phyloP scores from a whole-genome alignment of 257 asterid species.

The Penstemon eatonii region DNA sequence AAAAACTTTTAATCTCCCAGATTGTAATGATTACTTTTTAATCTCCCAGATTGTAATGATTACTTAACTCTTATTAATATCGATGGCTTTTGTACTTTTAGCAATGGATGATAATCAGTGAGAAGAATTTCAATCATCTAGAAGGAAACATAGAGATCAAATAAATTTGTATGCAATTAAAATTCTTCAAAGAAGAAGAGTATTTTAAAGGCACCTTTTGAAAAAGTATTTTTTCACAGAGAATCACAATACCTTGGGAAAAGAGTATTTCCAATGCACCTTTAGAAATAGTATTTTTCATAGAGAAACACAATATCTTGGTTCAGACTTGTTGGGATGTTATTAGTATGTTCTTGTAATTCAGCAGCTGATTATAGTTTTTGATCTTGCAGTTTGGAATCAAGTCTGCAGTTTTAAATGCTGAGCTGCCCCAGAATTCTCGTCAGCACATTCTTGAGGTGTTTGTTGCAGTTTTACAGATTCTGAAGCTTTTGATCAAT shows the following conservation, averaged over 20 bases:
- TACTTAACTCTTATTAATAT: no score
- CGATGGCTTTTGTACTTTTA: neutral
- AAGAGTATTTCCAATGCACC: no score
- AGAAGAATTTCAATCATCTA: neutral
- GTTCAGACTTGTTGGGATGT: constrained; percentile 3
- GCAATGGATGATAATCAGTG: neutral
- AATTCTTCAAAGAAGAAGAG: neutral
- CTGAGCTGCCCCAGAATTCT: constrained; percentile 62
- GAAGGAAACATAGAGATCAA: no score
- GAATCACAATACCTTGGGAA: no score
- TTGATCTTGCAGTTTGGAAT: constrained; percentile 74
- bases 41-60: no score
- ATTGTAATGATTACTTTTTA: neutral
- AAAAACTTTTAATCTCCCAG: neutral
- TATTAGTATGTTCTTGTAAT: neutral
- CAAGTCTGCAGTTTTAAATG: constrained; percentile 87
- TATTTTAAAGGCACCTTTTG: no score
- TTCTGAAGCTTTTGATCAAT: no score
- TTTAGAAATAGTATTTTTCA: no score
- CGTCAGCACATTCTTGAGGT: no score
- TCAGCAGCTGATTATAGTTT: constrained; percentile 24
- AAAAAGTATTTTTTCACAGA: no score
- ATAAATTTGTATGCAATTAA: no score
- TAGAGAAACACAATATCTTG: neutral
- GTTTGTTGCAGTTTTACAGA: no score